phyloP scores from a whole-genome alignment of 139 green algal species.

The Closterium sp. region DNA sequence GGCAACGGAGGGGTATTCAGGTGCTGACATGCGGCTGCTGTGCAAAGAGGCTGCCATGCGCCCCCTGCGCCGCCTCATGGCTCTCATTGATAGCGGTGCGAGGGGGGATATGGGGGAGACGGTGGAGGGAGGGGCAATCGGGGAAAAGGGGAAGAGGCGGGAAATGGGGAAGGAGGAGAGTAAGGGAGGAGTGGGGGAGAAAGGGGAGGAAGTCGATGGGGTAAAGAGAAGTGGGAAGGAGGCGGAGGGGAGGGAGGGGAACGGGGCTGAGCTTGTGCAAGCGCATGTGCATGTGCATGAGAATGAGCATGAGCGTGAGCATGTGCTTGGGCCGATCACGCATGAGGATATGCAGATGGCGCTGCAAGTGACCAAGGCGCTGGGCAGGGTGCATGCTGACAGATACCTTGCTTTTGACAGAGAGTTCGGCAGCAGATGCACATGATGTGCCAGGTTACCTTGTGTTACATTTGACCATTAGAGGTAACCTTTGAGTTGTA shows the following conservation, averaged over 20 bases:
- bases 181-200: background rate
- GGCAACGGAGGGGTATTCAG: constrained; percentile 52
- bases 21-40: constrained; percentile 51
- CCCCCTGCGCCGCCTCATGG: constrained; percentile 52
- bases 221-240: background rate
- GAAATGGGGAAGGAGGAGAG: background rate
- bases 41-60: constrained; percentile 61
- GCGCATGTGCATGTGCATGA: background rate
- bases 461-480: no score
- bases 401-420: no score
- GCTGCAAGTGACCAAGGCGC: no score
- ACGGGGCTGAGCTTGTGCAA: background rate
- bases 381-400: no score
- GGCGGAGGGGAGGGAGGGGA: background rate
- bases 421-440: no score
- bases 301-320: background rate
- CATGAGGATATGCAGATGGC: no score
- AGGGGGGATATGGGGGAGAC: no score
- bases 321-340: no score
- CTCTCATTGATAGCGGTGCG: background rate
- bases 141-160: background rate
- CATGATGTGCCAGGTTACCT: no score
- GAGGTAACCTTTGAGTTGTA: no score
- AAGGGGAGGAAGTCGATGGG: background rate
- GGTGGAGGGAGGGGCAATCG: background rate